Evolutionary conservation across 768 basidiomycete species (phyloP).

Genomic region (Tephrocybe rancida): DNA sequence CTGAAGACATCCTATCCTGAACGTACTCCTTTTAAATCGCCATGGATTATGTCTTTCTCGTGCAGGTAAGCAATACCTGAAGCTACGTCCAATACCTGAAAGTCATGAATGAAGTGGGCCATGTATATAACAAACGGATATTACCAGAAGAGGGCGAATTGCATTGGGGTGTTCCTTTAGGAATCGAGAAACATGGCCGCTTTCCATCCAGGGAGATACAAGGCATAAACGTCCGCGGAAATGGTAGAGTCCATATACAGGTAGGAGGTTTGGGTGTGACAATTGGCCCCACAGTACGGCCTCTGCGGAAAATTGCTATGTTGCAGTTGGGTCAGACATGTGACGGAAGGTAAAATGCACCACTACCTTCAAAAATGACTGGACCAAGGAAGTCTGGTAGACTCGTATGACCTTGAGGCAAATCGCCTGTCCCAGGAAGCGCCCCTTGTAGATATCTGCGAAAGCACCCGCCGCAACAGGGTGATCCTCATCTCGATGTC

Average conservation of each 20-base stretch:
- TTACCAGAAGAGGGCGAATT: conserved; percentile 9
- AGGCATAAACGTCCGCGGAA: conserved; percentile 27
- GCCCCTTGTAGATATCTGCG: conserved; percentile 11
- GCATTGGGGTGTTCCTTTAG: conserved; percentile 15
- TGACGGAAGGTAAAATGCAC: too few relatives aligned
- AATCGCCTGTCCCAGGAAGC: conserved; percentile 6
- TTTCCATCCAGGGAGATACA: conserved; percentile 39
- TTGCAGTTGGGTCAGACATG: too few relatives aligned
- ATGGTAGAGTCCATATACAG: conserved; percentile 34
- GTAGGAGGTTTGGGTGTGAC: conserved; percentile 26
- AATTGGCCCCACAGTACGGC: conserved; percentile 14
- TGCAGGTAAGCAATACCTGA: conserved; percentile 36
- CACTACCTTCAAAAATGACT: conserved; percentile 3
- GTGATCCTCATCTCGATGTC: background rate
- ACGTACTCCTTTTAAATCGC: conserved; percentile 46
- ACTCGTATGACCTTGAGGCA: conserved; percentile 16
- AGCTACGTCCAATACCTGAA: conserved; percentile 34
- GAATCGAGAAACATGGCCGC: conserved; percentile 30
- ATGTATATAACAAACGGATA: too few relatives aligned
- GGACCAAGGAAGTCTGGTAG: conserved; percentile 11
- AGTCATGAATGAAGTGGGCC: too few relatives aligned
- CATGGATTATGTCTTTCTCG: conserved; percentile 38
- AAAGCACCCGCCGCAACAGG: conserved; percentile 9
- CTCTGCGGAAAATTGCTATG: conserved; percentile 10
- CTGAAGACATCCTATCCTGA: background rate